Percentiles rank a stretch among this genome's conserved stretches.
These are phyloP conservation scores for Paramecium tetraurelia DNA, from an alignment of 73 alveolate species.

Conservation along the genomic window DNA sequence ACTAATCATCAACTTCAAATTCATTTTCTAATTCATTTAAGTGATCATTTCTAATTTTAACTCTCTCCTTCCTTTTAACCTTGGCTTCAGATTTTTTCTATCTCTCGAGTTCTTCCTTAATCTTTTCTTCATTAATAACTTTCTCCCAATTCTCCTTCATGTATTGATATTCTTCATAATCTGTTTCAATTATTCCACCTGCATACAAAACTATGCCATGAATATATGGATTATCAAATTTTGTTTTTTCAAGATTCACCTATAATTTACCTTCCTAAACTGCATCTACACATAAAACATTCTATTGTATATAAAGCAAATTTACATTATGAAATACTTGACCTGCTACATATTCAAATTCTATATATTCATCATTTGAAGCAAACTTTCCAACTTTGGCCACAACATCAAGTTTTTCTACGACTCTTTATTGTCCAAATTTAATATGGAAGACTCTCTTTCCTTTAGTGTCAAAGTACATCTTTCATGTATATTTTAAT, in stretches of 20 bases:
- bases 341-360: conserved; percentile 65
- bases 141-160: conserved; percentile 27
- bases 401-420: conserved; percentile 68
- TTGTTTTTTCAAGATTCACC: conserved; percentile 70
- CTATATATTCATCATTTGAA: conserved; percentile 79
- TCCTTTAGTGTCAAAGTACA: conserved; percentile 68
- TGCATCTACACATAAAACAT: conserved; percentile 58
- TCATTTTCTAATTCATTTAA: conserved; percentile 22
- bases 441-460: conserved; percentile 73
- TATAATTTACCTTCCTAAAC: conserved; percentile 61
- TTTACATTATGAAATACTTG: conserved; percentile 65
- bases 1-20: background rate
- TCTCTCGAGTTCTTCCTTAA: background rate
- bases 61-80: conserved; percentile 35
- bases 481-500: background rate
- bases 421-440: conserved; percentile 70
- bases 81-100: conserved; percentile 10
- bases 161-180: background rate
- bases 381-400: conserved; percentile 73
- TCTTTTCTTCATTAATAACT: background rate
- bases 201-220: conserved; percentile 70
- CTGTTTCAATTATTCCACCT: conserved; percentile 46
- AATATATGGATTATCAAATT: conserved; percentile 75
- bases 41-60: conserved; percentile 40
- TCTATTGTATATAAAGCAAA: background rate